phyloP scores from a whole-genome alignment of 768 basidiomycete species.

The Hericium rajendrae region DNA sequence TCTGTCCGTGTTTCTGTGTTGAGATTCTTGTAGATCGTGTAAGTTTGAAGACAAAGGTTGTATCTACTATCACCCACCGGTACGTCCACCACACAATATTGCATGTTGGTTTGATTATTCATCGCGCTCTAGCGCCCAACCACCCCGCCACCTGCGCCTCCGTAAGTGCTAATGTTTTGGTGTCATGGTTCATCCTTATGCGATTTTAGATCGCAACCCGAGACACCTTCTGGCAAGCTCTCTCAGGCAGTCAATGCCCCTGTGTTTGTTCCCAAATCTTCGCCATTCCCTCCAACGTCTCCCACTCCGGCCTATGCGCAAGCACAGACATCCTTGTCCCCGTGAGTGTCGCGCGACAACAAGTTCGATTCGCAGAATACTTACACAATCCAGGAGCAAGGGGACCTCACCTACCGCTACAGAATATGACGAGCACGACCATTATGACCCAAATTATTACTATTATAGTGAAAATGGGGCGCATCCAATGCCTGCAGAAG shows the following conservation, averaged over 20 bases:
- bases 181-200: not conserved
- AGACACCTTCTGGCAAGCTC: constrained; percentile 24
- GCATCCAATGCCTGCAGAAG: constrained; percentile 17
- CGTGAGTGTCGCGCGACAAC: constrained; percentile 7
- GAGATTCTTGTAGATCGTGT: constrained; percentile 48
- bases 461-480: constrained; percentile 16
- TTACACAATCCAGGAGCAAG: constrained; percentile 8
- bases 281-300: constrained; percentile 20
- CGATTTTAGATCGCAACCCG: constrained; percentile 7
- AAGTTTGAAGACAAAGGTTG: constrained; percentile 84
- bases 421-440: constrained; percentile 21
- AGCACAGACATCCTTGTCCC: constrained; percentile 10
- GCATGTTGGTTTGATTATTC: too few relatives aligned
- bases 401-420: constrained; percentile 12
- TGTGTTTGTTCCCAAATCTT: constrained; percentile 69
- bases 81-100: constrained; percentile 21
- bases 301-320: constrained; percentile 13
- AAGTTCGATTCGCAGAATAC: not conserved
- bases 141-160: constrained; percentile 8
- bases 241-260: constrained; percentile 75
- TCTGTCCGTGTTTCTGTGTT: not conserved
- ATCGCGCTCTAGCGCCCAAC: constrained; percentile 7
- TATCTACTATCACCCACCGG: constrained; percentile 71
- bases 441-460: constrained; percentile 20
- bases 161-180: constrained; percentile 8